Evolutionary conservation across 2,329 filamentous ascomycete species (phyloP).

Genomic region (Colletotrichum sp.): DNA sequence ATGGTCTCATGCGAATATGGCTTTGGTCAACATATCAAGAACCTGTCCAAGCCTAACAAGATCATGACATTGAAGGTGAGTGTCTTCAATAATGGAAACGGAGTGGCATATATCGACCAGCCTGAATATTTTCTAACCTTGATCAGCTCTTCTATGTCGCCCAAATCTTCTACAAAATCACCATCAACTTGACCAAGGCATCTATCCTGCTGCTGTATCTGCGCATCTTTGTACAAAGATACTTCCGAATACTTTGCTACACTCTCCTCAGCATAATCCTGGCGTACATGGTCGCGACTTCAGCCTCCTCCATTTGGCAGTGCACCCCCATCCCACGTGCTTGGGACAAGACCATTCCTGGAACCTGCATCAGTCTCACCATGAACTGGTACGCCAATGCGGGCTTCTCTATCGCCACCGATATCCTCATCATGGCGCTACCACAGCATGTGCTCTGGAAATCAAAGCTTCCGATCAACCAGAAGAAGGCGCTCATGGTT

Average conservation of each 20-base stretch:
- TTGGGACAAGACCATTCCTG: constrained; percentile 39
- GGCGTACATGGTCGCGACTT: constrained; percentile 50
- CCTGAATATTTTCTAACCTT: neutral
- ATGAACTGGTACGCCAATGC: constrained; percentile 21
- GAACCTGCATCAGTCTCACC: constrained; percentile 26
- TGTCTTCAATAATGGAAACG: rapidly evolving
- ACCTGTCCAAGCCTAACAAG: constrained; percentile 36
- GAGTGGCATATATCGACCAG: neutral
- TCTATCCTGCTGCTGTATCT: constrained; percentile 60
- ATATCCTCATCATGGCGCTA: constrained; percentile 23
- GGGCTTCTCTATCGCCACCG: constrained; percentile 21
- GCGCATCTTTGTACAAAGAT: constrained; percentile 53
- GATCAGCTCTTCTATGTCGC: constrained; percentile 53
- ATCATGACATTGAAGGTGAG: constrained; percentile 40
- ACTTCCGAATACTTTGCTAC: constrained; percentile 49
- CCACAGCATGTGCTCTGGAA: constrained; percentile 47
- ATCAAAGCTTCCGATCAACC: constrained; percentile 43
- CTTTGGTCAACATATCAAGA: constrained; percentile 44
- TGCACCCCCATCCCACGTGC: constrained; percentile 51
- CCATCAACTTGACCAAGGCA: constrained; percentile 57
- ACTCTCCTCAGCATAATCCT: constrained; percentile 45
- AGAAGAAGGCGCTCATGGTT: constrained; percentile 45
- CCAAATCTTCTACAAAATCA: constrained; percentile 59
- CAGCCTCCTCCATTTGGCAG: constrained; percentile 51
- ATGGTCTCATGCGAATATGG: constrained; percentile 45